phyloP scores from a whole-genome alignment of 1,139 yeast species.

The Geotrichum citri-aurantii region DNA sequence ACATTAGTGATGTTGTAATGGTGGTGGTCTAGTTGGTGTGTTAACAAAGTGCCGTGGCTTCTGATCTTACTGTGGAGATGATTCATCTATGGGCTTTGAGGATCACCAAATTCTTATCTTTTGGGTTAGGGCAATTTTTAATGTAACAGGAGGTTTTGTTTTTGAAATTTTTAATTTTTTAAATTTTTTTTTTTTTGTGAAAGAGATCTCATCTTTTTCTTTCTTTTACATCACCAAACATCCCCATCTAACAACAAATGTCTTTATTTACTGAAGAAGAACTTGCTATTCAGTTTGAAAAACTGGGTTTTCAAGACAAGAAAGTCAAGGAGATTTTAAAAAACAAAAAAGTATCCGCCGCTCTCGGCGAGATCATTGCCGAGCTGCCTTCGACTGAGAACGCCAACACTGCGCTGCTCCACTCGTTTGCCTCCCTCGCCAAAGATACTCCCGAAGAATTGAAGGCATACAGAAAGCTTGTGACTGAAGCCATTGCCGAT shows the following conservation, averaged over 20 bases:
- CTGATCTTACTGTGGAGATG: not conserved
- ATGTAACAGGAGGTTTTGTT: not conserved
- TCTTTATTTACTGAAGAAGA: constrained; percentile 37
- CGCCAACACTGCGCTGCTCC: constrained; percentile 56
- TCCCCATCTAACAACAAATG: constrained; percentile 14
- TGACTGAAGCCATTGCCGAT: constrained; percentile 57
- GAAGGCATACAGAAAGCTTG: constrained; percentile 41
- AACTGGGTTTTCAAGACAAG: constrained; percentile 50
- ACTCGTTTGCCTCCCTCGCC: constrained; percentile 58
- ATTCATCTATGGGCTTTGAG: not conserved
- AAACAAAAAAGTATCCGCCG: constrained; percentile 74
- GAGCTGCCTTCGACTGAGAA: constrained; percentile 43
- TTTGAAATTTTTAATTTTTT: constrained; percentile 3
- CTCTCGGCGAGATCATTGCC: constrained; percentile 55
- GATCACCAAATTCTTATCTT: constrained; percentile 10
- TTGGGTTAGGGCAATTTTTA: constrained; percentile 4
- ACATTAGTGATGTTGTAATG: not conserved
- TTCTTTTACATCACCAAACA: not conserved
- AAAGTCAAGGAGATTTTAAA: constrained; percentile 57
- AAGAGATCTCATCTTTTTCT: not conserved
- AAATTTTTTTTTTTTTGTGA: not conserved
- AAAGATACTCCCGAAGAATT: constrained; percentile 29
- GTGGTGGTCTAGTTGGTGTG: not conserved
- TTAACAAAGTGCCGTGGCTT: not conserved
- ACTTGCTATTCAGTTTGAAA: constrained; percentile 45